phyloP scores from a whole-genome alignment of 768 basidiomycete species.

The Leucosporidium creatinivorum region DNA sequence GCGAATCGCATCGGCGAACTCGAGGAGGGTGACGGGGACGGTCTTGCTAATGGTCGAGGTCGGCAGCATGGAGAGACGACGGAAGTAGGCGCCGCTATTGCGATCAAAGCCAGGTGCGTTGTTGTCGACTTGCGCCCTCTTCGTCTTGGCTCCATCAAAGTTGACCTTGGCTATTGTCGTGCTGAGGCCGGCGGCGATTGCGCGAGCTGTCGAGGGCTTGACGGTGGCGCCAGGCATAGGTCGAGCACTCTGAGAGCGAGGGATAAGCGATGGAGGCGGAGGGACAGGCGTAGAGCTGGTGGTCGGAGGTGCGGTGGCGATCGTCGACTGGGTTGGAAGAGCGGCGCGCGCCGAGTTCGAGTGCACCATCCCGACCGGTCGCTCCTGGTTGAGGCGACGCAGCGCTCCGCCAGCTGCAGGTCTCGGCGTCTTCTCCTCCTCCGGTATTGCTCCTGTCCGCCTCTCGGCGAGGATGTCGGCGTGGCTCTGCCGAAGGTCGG shows the following conservation, averaged over 20 bases:
- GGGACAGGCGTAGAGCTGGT: too few species aligned
- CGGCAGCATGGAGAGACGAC: constrained; percentile 73
- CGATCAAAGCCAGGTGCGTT: constrained; percentile 52
- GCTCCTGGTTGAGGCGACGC: background rate
- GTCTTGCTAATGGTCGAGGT: constrained; percentile 54
- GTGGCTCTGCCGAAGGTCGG: constrained; percentile 60
- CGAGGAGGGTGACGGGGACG: constrained; percentile 61
- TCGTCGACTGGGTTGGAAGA: constrained; percentile 1
- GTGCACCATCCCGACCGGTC: background rate
- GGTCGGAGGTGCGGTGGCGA: background rate
- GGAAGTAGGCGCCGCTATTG: constrained; percentile 88
- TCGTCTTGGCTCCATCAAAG: constrained; percentile 13
- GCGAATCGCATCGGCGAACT: constrained; percentile 77
- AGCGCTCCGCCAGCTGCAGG: background rate
- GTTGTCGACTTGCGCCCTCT: constrained; percentile 26
- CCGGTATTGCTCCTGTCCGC: constrained; percentile 1
- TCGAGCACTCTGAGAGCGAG: constrained; percentile 9
- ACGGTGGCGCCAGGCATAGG: constrained; percentile 39
- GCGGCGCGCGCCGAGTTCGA: constrained; percentile 5
- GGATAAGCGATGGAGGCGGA: background rate
- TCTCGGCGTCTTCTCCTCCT: constrained; percentile 2
- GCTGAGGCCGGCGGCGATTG: constrained; percentile 32
- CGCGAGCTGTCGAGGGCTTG: constrained; percentile 31
- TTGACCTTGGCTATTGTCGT: constrained; percentile 42
- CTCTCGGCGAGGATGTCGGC: constrained; percentile 43